These are phyloP conservation scores for Colletotrichum nymphaeae DNA, from an alignment of 2,329 filamentous ascomycete species.

Conservation along the genomic window DNA sequence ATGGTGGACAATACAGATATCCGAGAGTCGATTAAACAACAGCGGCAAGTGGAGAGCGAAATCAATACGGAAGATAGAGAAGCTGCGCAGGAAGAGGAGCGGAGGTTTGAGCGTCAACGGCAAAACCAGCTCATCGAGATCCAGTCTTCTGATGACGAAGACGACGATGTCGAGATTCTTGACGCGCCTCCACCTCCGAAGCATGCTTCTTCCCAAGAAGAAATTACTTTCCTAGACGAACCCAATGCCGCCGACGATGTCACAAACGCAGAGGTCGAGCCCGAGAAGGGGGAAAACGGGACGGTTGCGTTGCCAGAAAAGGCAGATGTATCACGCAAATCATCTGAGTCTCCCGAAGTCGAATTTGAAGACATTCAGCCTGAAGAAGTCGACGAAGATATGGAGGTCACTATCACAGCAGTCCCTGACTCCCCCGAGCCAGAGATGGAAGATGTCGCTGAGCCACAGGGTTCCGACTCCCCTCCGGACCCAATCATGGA, in stretches of 20 bases:
- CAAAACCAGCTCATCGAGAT: conserved; percentile 69
- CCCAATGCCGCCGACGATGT: conserved; percentile 11
- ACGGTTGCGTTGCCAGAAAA: neutral
- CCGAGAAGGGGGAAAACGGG: neutral
- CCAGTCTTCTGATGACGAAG: conserved; percentile 69
- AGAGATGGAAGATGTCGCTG: conserved; percentile 49
- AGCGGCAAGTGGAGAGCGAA: conserved; percentile 65
- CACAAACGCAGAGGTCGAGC: neutral
- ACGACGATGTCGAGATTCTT: conserved; percentile 68
- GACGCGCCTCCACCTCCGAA: conserved; percentile 56
- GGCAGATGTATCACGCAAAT: neutral
- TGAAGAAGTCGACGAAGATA: conserved; percentile 42
- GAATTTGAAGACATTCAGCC: conserved; percentile 52
- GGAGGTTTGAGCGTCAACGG: conserved; percentile 53
- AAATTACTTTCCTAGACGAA: conserved; percentile 7
- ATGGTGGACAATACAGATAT: conserved; percentile 75
- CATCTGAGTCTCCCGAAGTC: conserved; percentile 38
- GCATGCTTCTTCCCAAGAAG: conserved; percentile 18
- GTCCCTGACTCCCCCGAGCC: conserved; percentile 45
- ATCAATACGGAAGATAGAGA: conserved; percentile 74
- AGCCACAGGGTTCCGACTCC: conserved; percentile 15
- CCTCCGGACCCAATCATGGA: conserved; percentile 25
- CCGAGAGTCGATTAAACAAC: conserved; percentile 69
- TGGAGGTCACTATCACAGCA: conserved; percentile 42
- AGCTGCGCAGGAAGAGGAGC: conserved; percentile 66